phyloP scores from a whole-genome alignment of 2,329 filamentous ascomycete species.

The Berkeleyomyces basicola region DNA sequence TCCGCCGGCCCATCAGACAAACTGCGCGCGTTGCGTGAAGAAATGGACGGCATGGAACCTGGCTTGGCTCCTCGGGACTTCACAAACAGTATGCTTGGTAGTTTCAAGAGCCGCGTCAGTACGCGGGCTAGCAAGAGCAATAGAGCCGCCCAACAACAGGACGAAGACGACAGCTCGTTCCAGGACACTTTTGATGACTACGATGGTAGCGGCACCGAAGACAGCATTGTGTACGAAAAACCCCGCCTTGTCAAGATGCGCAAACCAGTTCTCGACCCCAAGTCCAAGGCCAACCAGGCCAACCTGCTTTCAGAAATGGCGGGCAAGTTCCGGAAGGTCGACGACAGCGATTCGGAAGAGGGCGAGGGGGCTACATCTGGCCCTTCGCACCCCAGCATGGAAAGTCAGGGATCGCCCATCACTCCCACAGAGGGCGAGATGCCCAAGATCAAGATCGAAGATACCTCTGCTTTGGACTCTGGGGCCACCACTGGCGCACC shows the following conservation, averaged over 20 bases:
- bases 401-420: slow-evolving; percentile 46
- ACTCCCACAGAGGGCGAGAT: slow-evolving; percentile 45
- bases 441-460: slow-evolving; percentile 41
- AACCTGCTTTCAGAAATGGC: slow-evolving; percentile 61
- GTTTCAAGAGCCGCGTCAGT: slow-evolving; percentile 45
- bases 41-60: slow-evolving; percentile 58
- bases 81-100: slow-evolving; percentile 57
- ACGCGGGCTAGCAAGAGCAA: slow-evolving; percentile 29
- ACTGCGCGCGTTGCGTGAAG: slow-evolving; percentile 76
- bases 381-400: slow-evolving; percentile 57
- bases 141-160: slow-evolving; percentile 33
- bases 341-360: slow-evolving; percentile 57
- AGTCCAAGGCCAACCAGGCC: slow-evolving; percentile 48
- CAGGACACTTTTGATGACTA: slow-evolving; percentile 34
- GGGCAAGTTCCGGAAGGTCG: slow-evolving; percentile 36
- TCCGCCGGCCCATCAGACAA: slow-evolving; percentile 74
- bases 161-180: slow-evolving; percentile 16
- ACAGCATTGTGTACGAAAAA: slow-evolving; percentile 56
- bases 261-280: slow-evolving; percentile 49
- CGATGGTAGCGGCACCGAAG: slow-evolving; percentile 33
- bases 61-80: slow-evolving; percentile 37
- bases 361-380: slow-evolving; percentile 53
- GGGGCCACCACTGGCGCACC: slow-evolving; percentile 22
- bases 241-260: slow-evolving; percentile 65
- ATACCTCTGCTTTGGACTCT: slow-evolving; percentile 14